phyloP scores from a whole-genome alignment of 2,329 filamentous ascomycete genomes.

The Graphilbum fragrans region DNA sequence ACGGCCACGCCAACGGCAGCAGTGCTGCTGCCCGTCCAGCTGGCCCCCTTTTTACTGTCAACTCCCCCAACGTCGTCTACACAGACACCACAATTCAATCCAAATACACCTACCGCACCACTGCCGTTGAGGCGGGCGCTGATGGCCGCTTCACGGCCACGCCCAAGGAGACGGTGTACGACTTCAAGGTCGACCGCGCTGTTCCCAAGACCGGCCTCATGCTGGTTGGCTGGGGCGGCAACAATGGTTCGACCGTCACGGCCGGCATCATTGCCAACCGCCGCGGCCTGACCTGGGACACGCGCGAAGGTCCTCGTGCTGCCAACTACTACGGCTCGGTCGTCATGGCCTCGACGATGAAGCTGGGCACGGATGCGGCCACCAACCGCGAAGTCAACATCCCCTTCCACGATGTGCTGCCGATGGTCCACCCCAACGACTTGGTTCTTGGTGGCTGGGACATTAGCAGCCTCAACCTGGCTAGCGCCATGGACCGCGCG shows the following conservation, averaged over 20 bases:
- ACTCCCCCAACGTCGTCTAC: constrained; percentile 88
- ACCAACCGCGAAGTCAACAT: constrained; percentile 88
- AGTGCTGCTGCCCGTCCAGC: constrained; percentile 28
- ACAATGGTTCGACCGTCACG: constrained; percentile 95
- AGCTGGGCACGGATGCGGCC: constrained; percentile 78
- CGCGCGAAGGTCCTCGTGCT: constrained; percentile 70
- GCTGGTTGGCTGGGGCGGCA: constrained; percentile 95
- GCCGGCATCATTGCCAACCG: constrained; percentile 96
- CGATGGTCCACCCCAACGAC: constrained; percentile 96
- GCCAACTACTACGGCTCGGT: constrained; percentile 99
- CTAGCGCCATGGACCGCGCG: constrained; percentile 89
- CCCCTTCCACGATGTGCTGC: constrained; percentile 85
- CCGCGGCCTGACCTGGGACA: constrained; percentile 78
- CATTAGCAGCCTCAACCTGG: constrained; percentile 82
- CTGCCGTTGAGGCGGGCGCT: constrained; percentile 56
- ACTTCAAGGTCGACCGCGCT: constrained; percentile 95
- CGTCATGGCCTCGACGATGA: constrained; percentile 94
- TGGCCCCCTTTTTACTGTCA: constrained; percentile 67
- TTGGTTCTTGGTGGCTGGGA: constrained; percentile 95
- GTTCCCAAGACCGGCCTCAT: constrained; percentile 92
- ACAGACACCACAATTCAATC: constrained; percentile 78
- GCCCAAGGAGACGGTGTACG: constrained; percentile 81
- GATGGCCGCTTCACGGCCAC: constrained; percentile 71
- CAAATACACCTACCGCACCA: constrained; percentile 95
- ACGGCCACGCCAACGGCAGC: constrained; percentile 22